Evolutionary conservation across 345 rosid genomes (phyloP).

Genomic region (Gossypium ekmanianum): DNA sequence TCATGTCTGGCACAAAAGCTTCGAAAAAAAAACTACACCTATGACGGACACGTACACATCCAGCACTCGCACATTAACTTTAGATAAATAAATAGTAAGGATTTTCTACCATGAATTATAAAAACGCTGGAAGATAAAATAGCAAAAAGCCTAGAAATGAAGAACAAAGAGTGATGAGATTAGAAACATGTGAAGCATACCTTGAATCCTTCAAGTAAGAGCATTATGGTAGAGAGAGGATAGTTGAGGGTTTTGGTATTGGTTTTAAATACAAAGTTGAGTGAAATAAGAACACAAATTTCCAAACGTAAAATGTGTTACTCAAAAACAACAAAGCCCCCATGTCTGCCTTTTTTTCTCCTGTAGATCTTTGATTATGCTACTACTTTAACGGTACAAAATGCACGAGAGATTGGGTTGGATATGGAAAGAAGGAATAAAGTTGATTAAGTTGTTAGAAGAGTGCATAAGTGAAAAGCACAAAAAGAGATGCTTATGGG

Average conservation of each 20-base stretch:
- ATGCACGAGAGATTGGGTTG: background rate
- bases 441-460: conserved; percentile 20
- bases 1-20: too few species aligned
- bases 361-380: conserved; percentile 9
- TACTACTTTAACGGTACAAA: conserved; percentile 26
- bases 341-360: conserved; percentile 27
- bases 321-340: conserved; percentile 29
- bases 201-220: conserved; percentile 7
- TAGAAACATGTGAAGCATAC: conserved; percentile 1
- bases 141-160: background rate
- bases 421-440: conserved; percentile 5
- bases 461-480: conserved; percentile 17
- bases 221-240: background rate
- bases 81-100: background rate
- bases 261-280: conserved; percentile 5
- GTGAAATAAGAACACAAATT: background rate
- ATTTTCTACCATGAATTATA: too few species aligned
- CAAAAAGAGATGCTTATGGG: conserved; percentile 10
- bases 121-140: background rate
- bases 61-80: too few species aligned
- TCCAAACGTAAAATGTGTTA: background rate
- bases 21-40: too few species aligned
- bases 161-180: background rate
- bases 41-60: too few species aligned
- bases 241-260: background rate